A percentile compares a stretch with the other conserved stretches of the same genome.
phyloP scores from a whole-genome alignment of 2,329 filamentous ascomycete species.

The Pyrenochaeta sp. region DNA sequence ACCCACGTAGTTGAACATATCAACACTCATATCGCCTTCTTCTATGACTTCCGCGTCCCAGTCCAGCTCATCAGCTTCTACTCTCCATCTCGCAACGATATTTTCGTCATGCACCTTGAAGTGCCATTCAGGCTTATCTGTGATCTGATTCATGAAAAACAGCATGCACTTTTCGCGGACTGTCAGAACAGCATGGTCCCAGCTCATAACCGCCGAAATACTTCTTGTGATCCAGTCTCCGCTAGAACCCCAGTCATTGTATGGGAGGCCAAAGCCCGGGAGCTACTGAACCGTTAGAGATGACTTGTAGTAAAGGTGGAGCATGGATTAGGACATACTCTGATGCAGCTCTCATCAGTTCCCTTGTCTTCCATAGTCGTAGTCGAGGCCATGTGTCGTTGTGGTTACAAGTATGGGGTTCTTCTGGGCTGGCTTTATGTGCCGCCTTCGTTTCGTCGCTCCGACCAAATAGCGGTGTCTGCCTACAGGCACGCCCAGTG shows the following conservation, averaged over 20 bases:
- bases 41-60: constrained; percentile 1
- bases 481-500: neutral
- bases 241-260: constrained; percentile 3
- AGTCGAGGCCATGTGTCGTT: neutral
- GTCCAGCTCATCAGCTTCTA: constrained; percentile 17
- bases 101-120: constrained; percentile 48
- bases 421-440: neutral
- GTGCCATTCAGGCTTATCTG: constrained; percentile 51
- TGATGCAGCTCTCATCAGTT: neutral
- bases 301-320: neutral
- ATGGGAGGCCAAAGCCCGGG: constrained; percentile 6
- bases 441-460: neutral
- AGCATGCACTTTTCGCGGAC: constrained; percentile 51
- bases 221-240: neutral
- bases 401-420: neutral
- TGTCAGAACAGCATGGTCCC: constrained; percentile 20
- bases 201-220: constrained; percentile 7
- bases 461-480: neutral
- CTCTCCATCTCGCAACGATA: constrained; percentile 26
- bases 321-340: neutral
- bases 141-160: constrained; percentile 47
- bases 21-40: constrained; percentile 5
- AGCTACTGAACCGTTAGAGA: constrained; percentile 40
- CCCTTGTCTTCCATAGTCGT: neutral
- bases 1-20: constrained; percentile 8